phyloP scores from a whole-genome alignment of 768 basidiomycete species.

The Naganishia onofrii region DNA sequence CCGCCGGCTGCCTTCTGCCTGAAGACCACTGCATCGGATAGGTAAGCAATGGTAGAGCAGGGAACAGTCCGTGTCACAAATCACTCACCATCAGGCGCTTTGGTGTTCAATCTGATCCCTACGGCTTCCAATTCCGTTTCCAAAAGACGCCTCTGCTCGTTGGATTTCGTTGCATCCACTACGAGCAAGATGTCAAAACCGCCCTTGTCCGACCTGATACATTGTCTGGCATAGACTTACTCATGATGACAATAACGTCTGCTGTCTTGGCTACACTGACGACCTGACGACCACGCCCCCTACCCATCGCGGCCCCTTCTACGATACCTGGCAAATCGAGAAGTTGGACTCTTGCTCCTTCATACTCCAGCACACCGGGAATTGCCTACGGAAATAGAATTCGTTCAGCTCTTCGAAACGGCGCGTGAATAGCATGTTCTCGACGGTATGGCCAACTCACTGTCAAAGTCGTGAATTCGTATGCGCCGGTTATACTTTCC shows the following conservation, averaged over 20 bases:
- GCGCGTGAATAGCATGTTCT: no score
- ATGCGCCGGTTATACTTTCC: slow-evolving; percentile 79
- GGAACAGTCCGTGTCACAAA: neutral
- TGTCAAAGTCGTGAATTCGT: slow-evolving; percentile 91
- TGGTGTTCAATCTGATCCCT: slow-evolving; percentile 88
- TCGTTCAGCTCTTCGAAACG: neutral
- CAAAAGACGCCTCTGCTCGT: slow-evolving; percentile 80
- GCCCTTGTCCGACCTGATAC: neutral
- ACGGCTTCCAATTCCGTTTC: slow-evolving; percentile 95
- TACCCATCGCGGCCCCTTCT: slow-evolving; percentile 58
- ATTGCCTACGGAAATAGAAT: slow-evolving; percentile 62
- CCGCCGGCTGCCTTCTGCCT: slow-evolving; percentile 90
- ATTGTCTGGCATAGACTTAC: slow-evolving; percentile 33
- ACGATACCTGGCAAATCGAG: slow-evolving; percentile 95
- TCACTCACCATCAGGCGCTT: slow-evolving; percentile 65
- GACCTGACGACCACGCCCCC: slow-evolving; percentile 92
- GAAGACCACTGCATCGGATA: slow-evolving; percentile 66
- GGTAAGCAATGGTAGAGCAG: neutral
- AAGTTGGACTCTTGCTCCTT: slow-evolving; percentile 88
- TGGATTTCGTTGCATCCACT: slow-evolving; percentile 55
- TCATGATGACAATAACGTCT: slow-evolving; percentile 72
- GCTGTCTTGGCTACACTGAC: slow-evolving; percentile 88
- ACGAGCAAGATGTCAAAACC: neutral
- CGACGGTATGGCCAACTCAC: slow-evolving; percentile 53
- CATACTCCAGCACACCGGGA: slow-evolving; percentile 93